phyloP scores from a whole-genome alignment of 177 flowering plant genomes.

The Vitis hybrid region DNA sequence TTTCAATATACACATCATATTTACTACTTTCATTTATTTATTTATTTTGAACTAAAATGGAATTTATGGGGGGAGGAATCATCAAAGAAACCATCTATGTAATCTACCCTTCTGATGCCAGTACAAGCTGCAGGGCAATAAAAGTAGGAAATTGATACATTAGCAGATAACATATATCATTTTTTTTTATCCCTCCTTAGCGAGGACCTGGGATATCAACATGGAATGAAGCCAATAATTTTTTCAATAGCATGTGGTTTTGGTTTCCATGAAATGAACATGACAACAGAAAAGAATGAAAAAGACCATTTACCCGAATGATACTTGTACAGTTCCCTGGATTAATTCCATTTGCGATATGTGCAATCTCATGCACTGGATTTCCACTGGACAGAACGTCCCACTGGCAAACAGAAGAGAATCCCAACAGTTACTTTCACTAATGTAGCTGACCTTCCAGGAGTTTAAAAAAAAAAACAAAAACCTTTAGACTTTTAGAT shows the following conservation, averaged over 20 bases:
- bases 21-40: too few species aligned
- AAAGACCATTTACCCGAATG: slow-evolving; percentile 20
- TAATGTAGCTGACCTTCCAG: too few species aligned
- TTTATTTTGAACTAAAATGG: too few species aligned
- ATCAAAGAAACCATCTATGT: too few species aligned
- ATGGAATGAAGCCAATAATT: neutral
- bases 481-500: too few species aligned
- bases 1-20: too few species aligned
- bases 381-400: slow-evolving; percentile 34
- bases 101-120: too few species aligned
- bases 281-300: neutral
- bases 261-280: too few species aligned
- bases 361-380: slow-evolving; percentile 28
- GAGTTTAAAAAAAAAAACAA: neutral
- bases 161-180: neutral
- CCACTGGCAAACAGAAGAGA: slow-evolving; percentile 28
- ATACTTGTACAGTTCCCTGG: slow-evolving; percentile 27
- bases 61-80: too few species aligned
- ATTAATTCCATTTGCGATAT: slow-evolving; percentile 19
- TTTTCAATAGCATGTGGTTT: neutral
- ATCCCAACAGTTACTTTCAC: neutral
- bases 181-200: neutral
- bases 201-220: neutral
- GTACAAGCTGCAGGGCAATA: too few species aligned
- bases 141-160: too few species aligned